Base-by-base conservation (phyloP, 345 rosid species). In the Salix viminalis region DNA sequence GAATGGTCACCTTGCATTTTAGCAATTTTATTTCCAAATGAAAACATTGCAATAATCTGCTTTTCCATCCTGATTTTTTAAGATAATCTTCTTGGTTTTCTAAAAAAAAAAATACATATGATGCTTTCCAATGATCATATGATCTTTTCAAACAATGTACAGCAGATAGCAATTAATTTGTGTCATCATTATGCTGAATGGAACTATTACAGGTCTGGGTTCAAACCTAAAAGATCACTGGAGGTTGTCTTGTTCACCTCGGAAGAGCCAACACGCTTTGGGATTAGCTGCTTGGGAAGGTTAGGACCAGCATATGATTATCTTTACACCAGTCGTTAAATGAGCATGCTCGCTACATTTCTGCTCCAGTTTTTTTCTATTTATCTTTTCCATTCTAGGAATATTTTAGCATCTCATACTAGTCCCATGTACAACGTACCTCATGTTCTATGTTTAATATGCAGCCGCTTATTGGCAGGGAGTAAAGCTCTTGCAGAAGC, bases 261-360 rank as follows among this genome's bases (percentile, higher is more conserved):
- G 12, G 99, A 92, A 88, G 97, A 95, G 85, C 97, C 99, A 75
- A 95, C 99, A 30, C 90, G 97, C 70, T 95, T 90, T 78, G 99
- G 97, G 77, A 95, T 95, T 79, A 32, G 99, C 81, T 95, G 99
- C 77, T 88, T 92, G 89, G 99, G 97, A 88, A 95, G 99, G 99
- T 94, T 69, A 77, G 77, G 4, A 74, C 65, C 74, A 58, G 54
- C 67, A 7, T 0, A 37, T 54, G 24, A 30, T 72, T 71, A 34
- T 16, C 44, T 46, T 18, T 52, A 37, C 16, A 32, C 23, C 2
- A 39, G 61, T 37, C 34, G 3, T 0, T 44, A 65, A n/a, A 32
- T 18, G 32, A 54, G 24, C 39, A 7, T 42, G n/a, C 7, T 60
- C 8, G 4, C 39, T 54, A 6, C 72, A 16, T 37, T 23, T 69